Conservation (phyloP, 1,284 basidiomycete species). For the Leccinum griseonigrum region DNA sequence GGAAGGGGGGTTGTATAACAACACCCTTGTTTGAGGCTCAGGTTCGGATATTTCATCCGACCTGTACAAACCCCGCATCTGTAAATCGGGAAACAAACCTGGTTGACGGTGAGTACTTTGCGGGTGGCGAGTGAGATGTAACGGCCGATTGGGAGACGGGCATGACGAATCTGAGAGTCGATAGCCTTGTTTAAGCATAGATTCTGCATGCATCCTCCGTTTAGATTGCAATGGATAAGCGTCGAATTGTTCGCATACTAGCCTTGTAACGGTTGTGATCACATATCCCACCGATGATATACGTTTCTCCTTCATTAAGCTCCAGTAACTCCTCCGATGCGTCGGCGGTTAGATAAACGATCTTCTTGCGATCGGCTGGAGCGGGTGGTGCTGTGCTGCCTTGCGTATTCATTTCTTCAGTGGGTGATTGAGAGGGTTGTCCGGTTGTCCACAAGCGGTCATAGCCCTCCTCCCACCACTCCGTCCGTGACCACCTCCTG, state of each 20-base stretch:
- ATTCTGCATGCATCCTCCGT: constrained; percentile 47
- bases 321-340: constrained; percentile 81
- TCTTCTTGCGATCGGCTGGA: constrained; percentile 37
- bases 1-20: not conserved
- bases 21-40: not conserved
- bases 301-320: constrained; percentile 82
- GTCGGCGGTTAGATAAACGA: constrained; percentile 96
- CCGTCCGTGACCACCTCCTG: constrained; percentile 76
- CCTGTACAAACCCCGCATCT: not conserved
- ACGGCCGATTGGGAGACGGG: constrained; percentile 89
- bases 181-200: constrained; percentile 89
- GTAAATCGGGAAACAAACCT: constrained; percentile 38
- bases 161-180: constrained; percentile 73
- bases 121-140: constrained; percentile 85
- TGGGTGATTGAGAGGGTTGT: constrained; percentile 2
- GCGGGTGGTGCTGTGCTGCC: not conserved
- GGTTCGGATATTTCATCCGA: not conserved
- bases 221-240: constrained; percentile 1
- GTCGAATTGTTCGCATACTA: not conserved
- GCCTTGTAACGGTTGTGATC: constrained; percentile 97
- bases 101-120: constrained; percentile 97
- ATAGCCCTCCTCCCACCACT: constrained; percentile 79
- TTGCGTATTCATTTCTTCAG: constrained; percentile 9
- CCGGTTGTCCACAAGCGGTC: constrained; percentile 58
- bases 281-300: constrained; percentile 95